Evolutionary conservation across 805 yeast genomes (phyloP), one percentile per base, ranked within the genome.

Genomic region (Ogataea polymorpha): DNA sequence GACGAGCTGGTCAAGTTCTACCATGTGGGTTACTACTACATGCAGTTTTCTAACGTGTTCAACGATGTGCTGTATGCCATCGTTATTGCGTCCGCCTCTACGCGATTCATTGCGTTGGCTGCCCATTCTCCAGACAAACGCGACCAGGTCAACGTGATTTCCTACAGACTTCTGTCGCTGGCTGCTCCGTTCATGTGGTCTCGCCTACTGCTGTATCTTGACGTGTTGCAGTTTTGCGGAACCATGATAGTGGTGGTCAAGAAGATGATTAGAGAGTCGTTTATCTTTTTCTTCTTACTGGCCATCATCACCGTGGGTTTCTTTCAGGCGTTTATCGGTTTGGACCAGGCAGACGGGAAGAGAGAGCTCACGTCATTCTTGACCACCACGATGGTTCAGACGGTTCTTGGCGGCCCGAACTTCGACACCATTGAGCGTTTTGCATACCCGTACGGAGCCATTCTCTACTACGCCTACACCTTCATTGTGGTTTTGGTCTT

Each of bases 151-250:
- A 54, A 55, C 41, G 54, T 62, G 15, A 30, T 56, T 21, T 74
- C 95, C 0, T 86, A 80, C 58, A 67, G 95, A 46, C 59, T 86
- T 2, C 63, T 88, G 35, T 80, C 95, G 0, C 74, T 89, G 54
- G 89, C 86, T 11, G 84, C 96, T 5, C 96, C 96, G 2, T 69
- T 88, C 49, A 80, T 88, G 75, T 88, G 96, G 95, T 74, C 85
- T 2, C 71, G 96, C 36, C 66, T 88, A 36, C 65, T 88, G 41
- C 70, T 88, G 26, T 87, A 72, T 62, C 71, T 87, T 52, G 96
- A 88, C 58, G 83, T 90, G 9, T 79, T 80, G 49, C 75, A 76
- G 51, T 87, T 88, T 61, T 86, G 87, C 35, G 96, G 96, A 29
- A 86, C 89, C 2, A 84, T 88, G 88, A 75, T 88, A 48, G 91